A percentile compares a stretch with the other conserved stretches of the same genome.
Evolutionary conservation across 306 rosid species (phyloP).

Genomic region (Mimosa bimucronata): DNA sequence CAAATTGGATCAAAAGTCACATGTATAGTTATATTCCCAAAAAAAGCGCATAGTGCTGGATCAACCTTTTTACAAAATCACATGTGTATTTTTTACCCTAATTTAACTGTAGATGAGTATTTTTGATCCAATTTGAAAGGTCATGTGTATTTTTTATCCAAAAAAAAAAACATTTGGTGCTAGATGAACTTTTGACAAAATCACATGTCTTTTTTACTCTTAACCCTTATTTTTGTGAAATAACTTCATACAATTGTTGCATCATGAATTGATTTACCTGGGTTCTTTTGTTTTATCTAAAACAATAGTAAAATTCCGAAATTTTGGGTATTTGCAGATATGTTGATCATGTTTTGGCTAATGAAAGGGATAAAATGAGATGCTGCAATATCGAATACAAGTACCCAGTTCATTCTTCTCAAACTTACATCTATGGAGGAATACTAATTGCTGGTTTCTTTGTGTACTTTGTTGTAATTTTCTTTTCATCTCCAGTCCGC

Average conservation of each 20-base stretch:
- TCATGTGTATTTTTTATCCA: too few species aligned
- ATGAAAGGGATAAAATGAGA: constrained; percentile 80
- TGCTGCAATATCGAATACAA: constrained; percentile 89
- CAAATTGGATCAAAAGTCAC: too few species aligned
- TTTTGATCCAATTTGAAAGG: too few species aligned
- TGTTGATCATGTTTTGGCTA: constrained; percentile 73
- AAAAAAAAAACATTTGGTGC: too few species aligned
- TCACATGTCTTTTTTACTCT: too few species aligned
- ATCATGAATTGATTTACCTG: neutral
- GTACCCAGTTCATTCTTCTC: constrained; percentile 80
- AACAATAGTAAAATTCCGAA: constrained; percentile 4
- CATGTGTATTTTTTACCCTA: too few species aligned
- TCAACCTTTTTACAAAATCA: too few species aligned
- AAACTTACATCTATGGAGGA: constrained; percentile 85
- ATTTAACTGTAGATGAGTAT: too few species aligned
- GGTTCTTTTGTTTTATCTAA: neutral
- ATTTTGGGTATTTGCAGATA: constrained; percentile 59
- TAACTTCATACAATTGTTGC: neutral
- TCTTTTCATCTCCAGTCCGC: constrained; percentile 84
- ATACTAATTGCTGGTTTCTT: constrained; percentile 90
- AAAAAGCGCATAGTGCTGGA: too few species aligned
- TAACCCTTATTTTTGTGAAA: too few species aligned
- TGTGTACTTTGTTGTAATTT: constrained; percentile 89
- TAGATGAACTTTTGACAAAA: too few species aligned
- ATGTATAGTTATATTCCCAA: too few species aligned